These are phyloP conservation scores for Lactarius indigo DNA, from an alignment of 768 basidiomycete genomes.

Conservation along the genomic window DNA sequence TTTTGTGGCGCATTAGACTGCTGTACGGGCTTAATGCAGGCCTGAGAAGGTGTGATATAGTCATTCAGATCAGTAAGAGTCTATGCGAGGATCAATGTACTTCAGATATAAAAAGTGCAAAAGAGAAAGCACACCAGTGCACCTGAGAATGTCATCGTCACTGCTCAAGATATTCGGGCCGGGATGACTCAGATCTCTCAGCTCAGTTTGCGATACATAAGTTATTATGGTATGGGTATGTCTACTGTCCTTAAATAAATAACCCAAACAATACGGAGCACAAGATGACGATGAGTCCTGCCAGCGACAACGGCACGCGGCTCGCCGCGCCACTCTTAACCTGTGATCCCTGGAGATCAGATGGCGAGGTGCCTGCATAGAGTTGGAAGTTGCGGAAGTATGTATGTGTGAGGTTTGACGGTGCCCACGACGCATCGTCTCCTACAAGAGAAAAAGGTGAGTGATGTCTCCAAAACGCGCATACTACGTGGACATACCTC, in stretches of 20 bases:
- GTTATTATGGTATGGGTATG: background rate
- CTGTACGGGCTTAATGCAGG: slow-evolving; percentile 94
- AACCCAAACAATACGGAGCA: slow-evolving; percentile 7
- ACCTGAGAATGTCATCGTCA: slow-evolving; percentile 21
- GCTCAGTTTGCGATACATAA: background rate
- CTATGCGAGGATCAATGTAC: slow-evolving; percentile 36
- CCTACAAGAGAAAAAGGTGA: slow-evolving; percentile 37
- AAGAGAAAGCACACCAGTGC: slow-evolving; percentile 15
- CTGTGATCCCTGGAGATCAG: slow-evolving; percentile 16
- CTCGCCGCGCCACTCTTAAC: slow-evolving; percentile 7
- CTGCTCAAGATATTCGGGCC: background rate
- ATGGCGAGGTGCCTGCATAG: slow-evolving; percentile 31
- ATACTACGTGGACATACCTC: slow-evolving; percentile 42
- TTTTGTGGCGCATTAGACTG: slow-evolving; percentile 40
- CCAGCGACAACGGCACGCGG: background rate
- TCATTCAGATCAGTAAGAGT: slow-evolving; percentile 94
- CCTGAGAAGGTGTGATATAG: slow-evolving; percentile 94
- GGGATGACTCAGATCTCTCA: background rate
- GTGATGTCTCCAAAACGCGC: background rate
- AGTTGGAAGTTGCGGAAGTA: slow-evolving; percentile 75
- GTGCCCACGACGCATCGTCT: slow-evolving; percentile 67
- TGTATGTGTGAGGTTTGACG: slow-evolving; percentile 60
- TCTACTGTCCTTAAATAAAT: background rate
- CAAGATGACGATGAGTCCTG: slow-evolving; percentile 2
- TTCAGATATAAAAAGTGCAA: background rate